phyloP scores from a whole-genome alignment of 2,329 filamentous ascomycete genomes.

The Aspergillus chevalieri region DNA sequence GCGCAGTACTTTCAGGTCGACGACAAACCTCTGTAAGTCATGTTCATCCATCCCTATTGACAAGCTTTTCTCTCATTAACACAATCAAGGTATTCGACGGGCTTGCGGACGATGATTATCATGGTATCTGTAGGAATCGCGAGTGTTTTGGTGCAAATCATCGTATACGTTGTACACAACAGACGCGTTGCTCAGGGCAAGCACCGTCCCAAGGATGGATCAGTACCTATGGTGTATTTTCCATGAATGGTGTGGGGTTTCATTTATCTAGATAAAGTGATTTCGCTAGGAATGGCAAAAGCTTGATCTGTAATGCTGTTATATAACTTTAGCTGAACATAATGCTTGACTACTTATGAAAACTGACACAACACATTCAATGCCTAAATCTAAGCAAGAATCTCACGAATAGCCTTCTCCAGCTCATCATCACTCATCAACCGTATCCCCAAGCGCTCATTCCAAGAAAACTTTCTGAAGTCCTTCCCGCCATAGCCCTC shows the following conservation, averaged over 20 bases:
- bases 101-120: not conserved
- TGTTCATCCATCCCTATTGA: not conserved
- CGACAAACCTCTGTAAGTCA: not conserved
- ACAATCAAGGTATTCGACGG: not conserved
- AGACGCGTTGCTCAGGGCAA: not conserved
- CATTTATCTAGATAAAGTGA: not conserved
- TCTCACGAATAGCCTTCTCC: not conserved
- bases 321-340: no score
- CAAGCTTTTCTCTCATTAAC: not conserved
- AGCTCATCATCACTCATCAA: constrained; percentile 2
- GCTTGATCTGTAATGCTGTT: no score
- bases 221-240: not conserved
- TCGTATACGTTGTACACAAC: not conserved
- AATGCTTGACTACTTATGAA: not conserved
- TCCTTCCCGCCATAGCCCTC: constrained; percentile 2
- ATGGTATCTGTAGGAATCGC: not conserved
- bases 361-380: no score
- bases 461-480: constrained; percentile 2
- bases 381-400: not conserved
- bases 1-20: not conserved
- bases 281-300: no score
- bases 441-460: not conserved
- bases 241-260: not conserved
- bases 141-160: not conserved
- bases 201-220: not conserved